Percentiles rank a stretch among this genome's conserved stretches.
phyloP scores from a whole-genome alignment of 345 rosid genomes.

The Bruguiera sexangula region DNA sequence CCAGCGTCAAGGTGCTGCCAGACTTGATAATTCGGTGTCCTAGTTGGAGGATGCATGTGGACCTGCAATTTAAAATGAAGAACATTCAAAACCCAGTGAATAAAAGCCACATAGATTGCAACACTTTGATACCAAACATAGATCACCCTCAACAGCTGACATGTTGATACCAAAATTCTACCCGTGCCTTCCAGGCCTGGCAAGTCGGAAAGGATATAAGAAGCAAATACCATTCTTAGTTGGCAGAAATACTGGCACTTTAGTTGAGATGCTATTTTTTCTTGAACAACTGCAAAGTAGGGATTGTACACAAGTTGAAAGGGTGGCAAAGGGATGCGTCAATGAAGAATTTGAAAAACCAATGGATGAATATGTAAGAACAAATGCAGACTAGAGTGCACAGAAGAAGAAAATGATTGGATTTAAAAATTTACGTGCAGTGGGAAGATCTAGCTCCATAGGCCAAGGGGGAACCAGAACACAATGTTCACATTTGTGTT shows the following conservation, averaged over 20 bases:
- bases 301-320: too few relatives aligned
- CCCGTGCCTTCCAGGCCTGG: too few relatives aligned
- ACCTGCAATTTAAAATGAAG: constrained; percentile 46
- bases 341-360: constrained; percentile 38
- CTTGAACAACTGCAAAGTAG: too few relatives aligned
- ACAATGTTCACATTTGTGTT: background rate
- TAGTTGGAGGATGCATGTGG: constrained; percentile 26
- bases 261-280: too few relatives aligned
- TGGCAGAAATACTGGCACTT: too few relatives aligned
- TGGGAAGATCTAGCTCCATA: too few relatives aligned
- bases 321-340: too few relatives aligned
- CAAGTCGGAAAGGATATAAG: background rate
- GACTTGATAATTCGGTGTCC: too few relatives aligned
- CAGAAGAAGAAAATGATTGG: too few relatives aligned
- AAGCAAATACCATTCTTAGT: background rate
- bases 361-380: constrained; percentile 45
- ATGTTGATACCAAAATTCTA: background rate
- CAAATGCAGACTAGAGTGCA: background rate
- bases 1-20: background rate
- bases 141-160: constrained; percentile 1
- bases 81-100: constrained; percentile 7
- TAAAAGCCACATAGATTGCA: background rate
- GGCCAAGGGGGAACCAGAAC: too few relatives aligned
- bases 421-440: too few relatives aligned
- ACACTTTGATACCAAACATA: background rate